Evolutionary conservation across 441 rosid species (phyloP), one percentile per base, ranked within the genome.

Genomic region (Arabidopsis lyrata): DNA sequence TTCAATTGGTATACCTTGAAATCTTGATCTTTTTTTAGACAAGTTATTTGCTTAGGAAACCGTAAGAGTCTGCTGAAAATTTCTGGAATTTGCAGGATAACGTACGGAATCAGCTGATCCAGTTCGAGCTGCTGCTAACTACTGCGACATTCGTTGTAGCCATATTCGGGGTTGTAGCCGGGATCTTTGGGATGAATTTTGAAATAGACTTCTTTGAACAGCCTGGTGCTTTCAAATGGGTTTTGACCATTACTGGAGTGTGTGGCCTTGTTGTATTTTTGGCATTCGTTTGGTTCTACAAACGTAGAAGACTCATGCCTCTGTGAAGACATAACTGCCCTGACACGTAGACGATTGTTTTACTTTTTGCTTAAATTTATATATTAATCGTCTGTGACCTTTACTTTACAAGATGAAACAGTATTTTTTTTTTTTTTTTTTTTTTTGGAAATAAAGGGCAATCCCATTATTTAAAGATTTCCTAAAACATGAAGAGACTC

Each of bases 101-200:
- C 72, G 98, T 95, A 45, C 85, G 98, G 63, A 95, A 93, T 81
- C 98, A 95, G 81, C 87, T 95, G 77, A 95, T 95, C 79, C 99
- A 95, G 18, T 93, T 93, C 50, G 99, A 93, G 87, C 87, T 95
- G 78, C 85, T 95, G 14, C 86, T 95, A 42, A 95, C 99, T 0
- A 93, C 98, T 0, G 99, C 97, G 0, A 95, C 98, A 10, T 95
- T 95, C 58, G 98, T 95, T 20, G 99, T 89, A 36, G 97, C 99
- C 68, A 92, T 95, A 47, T 91, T 92, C 52, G 99, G 98, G 38
- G 99, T 95, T n/a, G 99, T 95, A 45, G 97, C 98, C 0, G 98
- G 99, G 76, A 80, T 95, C 42, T 95, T 93, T 78, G 99, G 98
- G 8, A 95, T 95, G 99, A 95, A 95, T 63, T 95, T 93, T 54